These are phyloP conservation scores for Neoboletus subvelutipes DNA, from an alignment of 768 basidiomycete species.

Conservation along the genomic window DNA sequence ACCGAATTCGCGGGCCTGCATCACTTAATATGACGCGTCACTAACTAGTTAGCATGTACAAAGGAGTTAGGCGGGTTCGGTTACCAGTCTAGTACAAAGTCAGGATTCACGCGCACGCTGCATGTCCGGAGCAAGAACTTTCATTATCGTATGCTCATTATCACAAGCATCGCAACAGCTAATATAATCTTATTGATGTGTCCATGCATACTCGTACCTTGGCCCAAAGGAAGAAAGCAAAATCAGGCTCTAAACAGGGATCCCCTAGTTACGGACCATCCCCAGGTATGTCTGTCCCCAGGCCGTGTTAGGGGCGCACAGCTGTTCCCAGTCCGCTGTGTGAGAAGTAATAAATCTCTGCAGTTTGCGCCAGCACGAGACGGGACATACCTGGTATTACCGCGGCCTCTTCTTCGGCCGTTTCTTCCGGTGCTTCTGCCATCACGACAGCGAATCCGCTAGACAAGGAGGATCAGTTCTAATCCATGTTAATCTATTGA, in stretches of 20 bases:
- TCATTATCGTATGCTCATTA: background rate
- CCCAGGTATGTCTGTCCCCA: slow-evolving; percentile 2
- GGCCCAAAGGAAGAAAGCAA: background rate
- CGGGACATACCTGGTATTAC: slow-evolving; percentile 22
- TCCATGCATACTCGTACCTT: background rate
- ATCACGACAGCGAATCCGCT: slow-evolving; percentile 32
- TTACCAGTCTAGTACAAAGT: too few relatives aligned
- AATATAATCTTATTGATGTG: background rate
- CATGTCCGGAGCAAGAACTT: too few relatives aligned
- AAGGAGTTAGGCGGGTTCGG: too few relatives aligned
- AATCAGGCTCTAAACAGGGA: background rate
- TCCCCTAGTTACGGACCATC: background rate
- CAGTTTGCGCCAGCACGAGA: too few relatives aligned
- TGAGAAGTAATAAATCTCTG: background rate
- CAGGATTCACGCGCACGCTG: too few relatives aligned
- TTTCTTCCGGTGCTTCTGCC: slow-evolving; percentile 21
- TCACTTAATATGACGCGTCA: too few relatives aligned
- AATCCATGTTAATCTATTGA: background rate
- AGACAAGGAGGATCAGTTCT: background rate
- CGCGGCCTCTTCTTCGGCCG: slow-evolving; percentile 8
- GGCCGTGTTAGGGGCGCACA: slow-evolving; percentile 12
- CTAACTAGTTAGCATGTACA: too few relatives aligned
- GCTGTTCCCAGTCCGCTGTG: slow-evolving; percentile 20
- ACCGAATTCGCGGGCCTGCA: too few relatives aligned
- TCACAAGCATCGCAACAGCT: background rate